Percentiles rank a stretch among this genome's conserved stretches.
These are phyloP conservation scores for Fusarium tuaranense DNA, from an alignment of 2,329 filamentous ascomycete species.

Conservation along the genomic window DNA sequence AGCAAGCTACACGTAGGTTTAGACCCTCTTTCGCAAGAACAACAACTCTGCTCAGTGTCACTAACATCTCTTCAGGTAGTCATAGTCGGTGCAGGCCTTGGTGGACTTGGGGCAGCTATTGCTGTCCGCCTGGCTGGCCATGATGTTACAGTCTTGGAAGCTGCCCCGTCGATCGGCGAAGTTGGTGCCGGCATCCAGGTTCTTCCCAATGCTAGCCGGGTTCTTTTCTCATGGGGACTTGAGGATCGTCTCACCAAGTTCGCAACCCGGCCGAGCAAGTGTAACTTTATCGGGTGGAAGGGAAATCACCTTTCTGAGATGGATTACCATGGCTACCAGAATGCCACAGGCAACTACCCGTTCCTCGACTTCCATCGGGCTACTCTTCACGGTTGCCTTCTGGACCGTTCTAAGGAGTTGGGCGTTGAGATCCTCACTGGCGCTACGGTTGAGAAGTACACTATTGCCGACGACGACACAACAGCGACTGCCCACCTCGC, in stretches of 20 bases:
- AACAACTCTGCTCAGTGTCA: neutral
- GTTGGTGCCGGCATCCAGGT: slow-evolving; percentile 45
- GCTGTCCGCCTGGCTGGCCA: slow-evolving; percentile 40
- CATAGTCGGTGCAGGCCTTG: slow-evolving; percentile 44
- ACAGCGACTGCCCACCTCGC: slow-evolving; percentile 41
- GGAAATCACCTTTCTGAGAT: slow-evolving; percentile 40
- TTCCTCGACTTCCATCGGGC: slow-evolving; percentile 64
- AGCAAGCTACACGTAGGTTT: slow-evolving; percentile 27
- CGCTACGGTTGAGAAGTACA: slow-evolving; percentile 19
- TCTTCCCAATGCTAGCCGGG: slow-evolving; percentile 39
- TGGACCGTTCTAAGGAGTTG: slow-evolving; percentile 52
- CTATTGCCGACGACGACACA: slow-evolving; percentile 14
- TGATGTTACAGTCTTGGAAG: slow-evolving; percentile 42
- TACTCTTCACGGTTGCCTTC: slow-evolving; percentile 58
- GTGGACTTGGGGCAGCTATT: slow-evolving; percentile 42
- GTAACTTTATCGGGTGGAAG: slow-evolving; percentile 44
- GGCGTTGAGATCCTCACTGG: slow-evolving; percentile 52
- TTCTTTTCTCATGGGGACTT: slow-evolving; percentile 41
- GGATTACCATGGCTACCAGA: slow-evolving; percentile 39
- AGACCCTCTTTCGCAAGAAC: neutral
- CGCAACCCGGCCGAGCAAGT: slow-evolving; percentile 40
- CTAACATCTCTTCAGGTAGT: slow-evolving; percentile 13
- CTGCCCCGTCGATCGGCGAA: slow-evolving; percentile 39
- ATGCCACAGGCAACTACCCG: slow-evolving; percentile 44
- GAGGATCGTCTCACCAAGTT: slow-evolving; percentile 27